Percentiles rank a stretch among this genome's conserved stretches.
Evolutionary conservation across 208 protist species (phyloP).

Genomic region (Naegleria lovaniensis): DNA sequence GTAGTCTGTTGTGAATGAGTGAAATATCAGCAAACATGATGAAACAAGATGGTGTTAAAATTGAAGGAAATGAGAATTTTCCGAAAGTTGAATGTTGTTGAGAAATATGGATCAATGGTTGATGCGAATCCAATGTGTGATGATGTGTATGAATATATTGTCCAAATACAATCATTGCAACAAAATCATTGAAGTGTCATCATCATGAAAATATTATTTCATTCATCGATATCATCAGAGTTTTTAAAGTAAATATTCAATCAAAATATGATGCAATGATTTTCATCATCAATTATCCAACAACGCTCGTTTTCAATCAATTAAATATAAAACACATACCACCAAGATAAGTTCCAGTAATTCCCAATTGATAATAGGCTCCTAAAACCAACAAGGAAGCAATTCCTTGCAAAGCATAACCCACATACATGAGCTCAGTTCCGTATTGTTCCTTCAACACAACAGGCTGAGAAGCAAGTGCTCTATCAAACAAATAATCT

Average conservation of each 20-base stretch:
- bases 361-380: constrained; percentile 62
- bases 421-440: constrained; percentile 34
- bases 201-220: background rate
- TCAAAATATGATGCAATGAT: background rate
- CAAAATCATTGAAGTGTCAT: too few relatives aligned
- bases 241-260: too few relatives aligned
- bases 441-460: constrained; percentile 27
- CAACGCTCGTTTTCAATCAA: too few relatives aligned
- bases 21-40: too few relatives aligned
- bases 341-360: constrained; percentile 82
- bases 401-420: constrained; percentile 46
- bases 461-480: constrained; percentile 50
- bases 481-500: constrained; percentile 62
- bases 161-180: too few relatives aligned
- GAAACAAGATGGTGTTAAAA: constrained; percentile 29
- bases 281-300: background rate
- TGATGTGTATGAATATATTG: too few relatives aligned
- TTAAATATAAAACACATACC: too few relatives aligned
- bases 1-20: constrained; percentile 71
- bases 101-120: too few relatives aligned
- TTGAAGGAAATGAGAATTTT: background rate
- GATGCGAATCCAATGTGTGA: too few relatives aligned
- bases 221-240: too few relatives aligned
- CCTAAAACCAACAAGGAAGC: constrained; percentile 65
- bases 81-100: too few relatives aligned